Evolutionary conservation across 2,329 filamentous ascomycete genomes (phyloP).

Genomic region (Colletotrichum endophyticum): DNA sequence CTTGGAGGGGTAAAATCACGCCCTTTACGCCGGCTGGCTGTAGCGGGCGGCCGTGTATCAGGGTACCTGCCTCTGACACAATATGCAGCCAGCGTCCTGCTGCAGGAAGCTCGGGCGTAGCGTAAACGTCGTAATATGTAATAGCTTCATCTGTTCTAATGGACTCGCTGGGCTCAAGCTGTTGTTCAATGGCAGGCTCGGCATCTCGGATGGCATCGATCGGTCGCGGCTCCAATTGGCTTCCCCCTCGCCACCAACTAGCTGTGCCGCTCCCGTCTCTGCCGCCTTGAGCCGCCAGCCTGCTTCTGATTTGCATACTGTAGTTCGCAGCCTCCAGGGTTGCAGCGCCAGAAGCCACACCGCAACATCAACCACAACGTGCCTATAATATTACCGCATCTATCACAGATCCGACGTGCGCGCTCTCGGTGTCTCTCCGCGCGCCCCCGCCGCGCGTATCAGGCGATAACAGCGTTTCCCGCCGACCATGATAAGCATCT

Average conservation of each 20-base stretch:
- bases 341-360: background rate
- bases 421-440: background rate
- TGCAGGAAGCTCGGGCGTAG: background rate
- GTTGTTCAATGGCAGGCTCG: background rate
- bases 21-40: slow-evolving; percentile 8
- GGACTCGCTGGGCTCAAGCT: background rate
- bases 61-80: background rate
- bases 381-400: background rate
- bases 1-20: slow-evolving; percentile 13
- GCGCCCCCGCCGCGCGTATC: background rate
- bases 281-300: background rate
- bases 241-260: background rate
- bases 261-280: background rate
- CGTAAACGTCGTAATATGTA: background rate
- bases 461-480: background rate
- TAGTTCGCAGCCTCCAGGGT: background rate
- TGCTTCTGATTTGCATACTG: background rate
- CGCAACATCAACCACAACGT: background rate
- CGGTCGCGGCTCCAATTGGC: background rate
- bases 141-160: background rate
- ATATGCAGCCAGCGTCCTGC: background rate
- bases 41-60: background rate
- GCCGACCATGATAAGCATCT: background rate
- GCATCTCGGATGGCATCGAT: background rate
- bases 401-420: background rate